A percentile compares a stretch with the other conserved stretches of the same genome.
phyloP scores from a whole-genome alignment of 1,284 basidiomycete species.

The Fistulinella staudtii region DNA sequence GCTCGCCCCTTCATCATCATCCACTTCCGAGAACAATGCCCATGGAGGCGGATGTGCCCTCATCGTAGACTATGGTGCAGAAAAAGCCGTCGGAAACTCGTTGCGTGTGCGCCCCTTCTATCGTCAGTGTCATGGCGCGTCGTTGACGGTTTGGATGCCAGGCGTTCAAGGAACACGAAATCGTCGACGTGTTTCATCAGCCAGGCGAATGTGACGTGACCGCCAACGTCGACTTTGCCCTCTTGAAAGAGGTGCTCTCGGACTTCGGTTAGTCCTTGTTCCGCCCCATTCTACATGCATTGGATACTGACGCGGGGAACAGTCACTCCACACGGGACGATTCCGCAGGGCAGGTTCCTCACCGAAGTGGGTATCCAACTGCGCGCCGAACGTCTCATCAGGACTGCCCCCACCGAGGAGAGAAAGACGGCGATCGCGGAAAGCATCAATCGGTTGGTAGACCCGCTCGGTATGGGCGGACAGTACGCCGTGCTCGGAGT shows the following conservation, averaged over 20 bases:
- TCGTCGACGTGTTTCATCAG: slow-evolving; percentile 80
- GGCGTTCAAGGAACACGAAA: slow-evolving; percentile 88
- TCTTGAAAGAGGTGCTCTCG: slow-evolving; percentile 74
- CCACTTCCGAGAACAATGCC: background rate
- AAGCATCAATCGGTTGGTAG: slow-evolving; percentile 54
- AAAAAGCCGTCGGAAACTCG: slow-evolving; percentile 67
- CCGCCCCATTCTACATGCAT: slow-evolving; percentile 3
- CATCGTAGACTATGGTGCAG: slow-evolving; percentile 89
- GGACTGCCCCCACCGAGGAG: slow-evolving; percentile 46
- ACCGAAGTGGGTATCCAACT: slow-evolving; percentile 63
- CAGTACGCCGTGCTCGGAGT: slow-evolving; percentile 64
- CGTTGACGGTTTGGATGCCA: slow-evolving; percentile 31
- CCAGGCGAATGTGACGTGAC: slow-evolving; percentile 93
- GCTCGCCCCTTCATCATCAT: slow-evolving; percentile 12
- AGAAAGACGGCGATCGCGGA: slow-evolving; percentile 44
- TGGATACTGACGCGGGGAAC: background rate
- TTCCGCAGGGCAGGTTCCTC: slow-evolving; percentile 71
- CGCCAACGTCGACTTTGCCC: slow-evolving; percentile 93
- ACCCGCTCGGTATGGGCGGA: slow-evolving; percentile 61
- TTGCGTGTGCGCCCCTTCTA: slow-evolving; percentile 62
- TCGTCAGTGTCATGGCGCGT: no score
- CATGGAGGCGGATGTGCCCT: slow-evolving; percentile 68
- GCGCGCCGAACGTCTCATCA: slow-evolving; percentile 53
- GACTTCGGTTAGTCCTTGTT: slow-evolving; percentile 48
- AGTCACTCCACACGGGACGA: slow-evolving; percentile 56